A percentile compares a stretch with the other conserved stretches of the same genome.
phyloP scores from a whole-genome alignment of 176 grass and related monocot species.

The Rhynchospora tenuis region DNA sequence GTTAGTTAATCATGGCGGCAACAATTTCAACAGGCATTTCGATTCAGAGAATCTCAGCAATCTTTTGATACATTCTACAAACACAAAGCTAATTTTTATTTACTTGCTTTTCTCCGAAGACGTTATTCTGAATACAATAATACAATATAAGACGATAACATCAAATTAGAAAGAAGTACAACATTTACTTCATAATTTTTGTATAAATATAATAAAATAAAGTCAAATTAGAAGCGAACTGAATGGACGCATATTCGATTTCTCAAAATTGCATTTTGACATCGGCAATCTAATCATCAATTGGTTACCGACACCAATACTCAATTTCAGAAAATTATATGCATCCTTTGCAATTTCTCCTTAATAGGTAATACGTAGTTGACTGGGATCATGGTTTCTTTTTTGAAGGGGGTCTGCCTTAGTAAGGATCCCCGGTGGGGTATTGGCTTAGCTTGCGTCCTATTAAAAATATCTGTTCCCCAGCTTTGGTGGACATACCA shows the following conservation, averaged over 20 bases:
- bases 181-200: no score
- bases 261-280: not conserved
- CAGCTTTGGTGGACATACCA: not conserved
- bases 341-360: not conserved
- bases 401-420: not conserved
- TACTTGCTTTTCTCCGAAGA: no score
- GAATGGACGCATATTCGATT: not conserved
- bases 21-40: not conserved
- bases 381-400: not conserved
- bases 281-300: not conserved
- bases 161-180: no score
- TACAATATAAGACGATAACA: no score
- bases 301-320: not conserved
- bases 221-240: not conserved
- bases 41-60: not conserved
- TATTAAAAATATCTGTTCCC: not conserved
- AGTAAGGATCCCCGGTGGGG: not conserved
- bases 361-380: not conserved
- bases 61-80: not conserved
- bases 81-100: no score
- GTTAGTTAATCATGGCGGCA: not conserved
- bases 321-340: no score
- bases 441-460: not conserved
- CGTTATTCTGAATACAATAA: no score
- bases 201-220: no score